These are phyloP conservation scores for Begonia loranthoides DNA, from an alignment of 306 rosid species.

Conservation along the genomic window DNA sequence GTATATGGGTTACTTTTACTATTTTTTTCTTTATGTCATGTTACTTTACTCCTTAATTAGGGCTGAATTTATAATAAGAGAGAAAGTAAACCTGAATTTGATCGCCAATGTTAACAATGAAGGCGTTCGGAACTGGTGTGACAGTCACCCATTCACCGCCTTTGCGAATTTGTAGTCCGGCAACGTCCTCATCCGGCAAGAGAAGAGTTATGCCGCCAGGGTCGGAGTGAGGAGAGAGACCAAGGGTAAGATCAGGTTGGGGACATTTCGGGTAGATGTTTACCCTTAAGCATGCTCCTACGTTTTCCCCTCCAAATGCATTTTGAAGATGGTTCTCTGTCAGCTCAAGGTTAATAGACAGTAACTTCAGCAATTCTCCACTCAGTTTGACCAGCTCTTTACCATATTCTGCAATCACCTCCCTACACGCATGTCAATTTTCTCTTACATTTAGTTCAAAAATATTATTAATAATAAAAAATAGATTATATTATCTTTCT, in stretches of 20 bases:
- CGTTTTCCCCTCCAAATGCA: slow-evolving; percentile 61
- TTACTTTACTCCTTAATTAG: too few species aligned
- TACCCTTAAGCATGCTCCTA: slow-evolving; percentile 72
- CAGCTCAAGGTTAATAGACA: slow-evolving; percentile 57
- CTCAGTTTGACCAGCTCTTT: slow-evolving; percentile 53
- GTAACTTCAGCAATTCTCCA: slow-evolving; percentile 32
- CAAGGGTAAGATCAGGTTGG: slow-evolving; percentile 81
- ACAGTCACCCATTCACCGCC: slow-evolving; percentile 58
- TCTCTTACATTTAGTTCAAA: not conserved
- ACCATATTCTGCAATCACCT: slow-evolving; percentile 48
- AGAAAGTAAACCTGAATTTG: slow-evolving; percentile 52
- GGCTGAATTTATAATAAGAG: not conserved
- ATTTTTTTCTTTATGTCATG: too few species aligned
- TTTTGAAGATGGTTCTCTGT: slow-evolving; percentile 37
- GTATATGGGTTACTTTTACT: not conserved
- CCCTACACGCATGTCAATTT: slow-evolving; percentile 7
- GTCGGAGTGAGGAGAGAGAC: slow-evolving; percentile 83
- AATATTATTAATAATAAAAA: not conserved
- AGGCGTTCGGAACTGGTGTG: slow-evolving; percentile 55
- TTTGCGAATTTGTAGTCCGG: slow-evolving; percentile 72
- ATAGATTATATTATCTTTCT: not conserved
- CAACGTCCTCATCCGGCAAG: slow-evolving; percentile 61
- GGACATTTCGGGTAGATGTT: slow-evolving; percentile 83
- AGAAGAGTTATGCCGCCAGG: slow-evolving; percentile 97
- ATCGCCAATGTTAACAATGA: slow-evolving; percentile 75